These are phyloP conservation scores for Dorcoceras hygrometricum DNA, from an alignment of 257 asterid species.

Conservation along the genomic window DNA sequence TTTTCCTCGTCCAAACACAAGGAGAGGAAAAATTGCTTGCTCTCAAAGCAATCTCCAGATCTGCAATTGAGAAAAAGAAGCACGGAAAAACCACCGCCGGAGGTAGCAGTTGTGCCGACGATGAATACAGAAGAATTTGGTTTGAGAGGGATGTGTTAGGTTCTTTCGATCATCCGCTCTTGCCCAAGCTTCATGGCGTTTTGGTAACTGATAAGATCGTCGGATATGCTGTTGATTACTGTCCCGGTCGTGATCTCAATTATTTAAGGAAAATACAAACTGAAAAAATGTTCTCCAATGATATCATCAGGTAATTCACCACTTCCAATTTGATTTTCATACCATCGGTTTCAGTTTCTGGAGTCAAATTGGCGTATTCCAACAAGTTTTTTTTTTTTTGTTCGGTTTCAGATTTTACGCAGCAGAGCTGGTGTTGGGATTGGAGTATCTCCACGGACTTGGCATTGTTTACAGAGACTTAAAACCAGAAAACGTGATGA, in stretches of 20 bases:
- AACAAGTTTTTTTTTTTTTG: no score
- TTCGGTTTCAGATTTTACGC: slow-evolving; percentile 68
- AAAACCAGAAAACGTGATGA: slow-evolving; percentile 95
- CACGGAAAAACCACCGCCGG: neutral
- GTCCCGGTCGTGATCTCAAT: slow-evolving; percentile 89
- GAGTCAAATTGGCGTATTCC: neutral
- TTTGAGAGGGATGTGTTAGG: slow-evolving; percentile 63
- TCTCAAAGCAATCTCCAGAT: slow-evolving; percentile 62
- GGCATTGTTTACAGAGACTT: slow-evolving; percentile 89
- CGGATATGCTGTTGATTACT: slow-evolving; percentile 89
- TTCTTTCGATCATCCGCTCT: slow-evolving; percentile 60
- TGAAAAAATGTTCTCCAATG: slow-evolving; percentile 94
- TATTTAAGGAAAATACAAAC: slow-evolving; percentile 63
- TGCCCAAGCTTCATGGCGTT: slow-evolving; percentile 82
- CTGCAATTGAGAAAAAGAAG: slow-evolving; percentile 50
- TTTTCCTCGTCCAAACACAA: slow-evolving; percentile 47
- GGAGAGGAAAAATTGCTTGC: slow-evolving; percentile 52
- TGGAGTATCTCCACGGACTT: slow-evolving; percentile 75
- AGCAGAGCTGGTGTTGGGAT: slow-evolving; percentile 77
- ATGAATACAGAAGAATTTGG: slow-evolving; percentile 52
- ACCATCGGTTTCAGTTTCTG: neutral
- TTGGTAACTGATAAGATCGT: slow-evolving; percentile 62
- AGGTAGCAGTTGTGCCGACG: slow-evolving; percentile 5
- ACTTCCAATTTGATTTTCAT: neutral
- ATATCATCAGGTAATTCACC: slow-evolving; percentile 61